These are phyloP conservation scores for Leptographium radiaticola DNA, from an alignment of 2,329 filamentous ascomycete species.

Conservation along the genomic window DNA sequence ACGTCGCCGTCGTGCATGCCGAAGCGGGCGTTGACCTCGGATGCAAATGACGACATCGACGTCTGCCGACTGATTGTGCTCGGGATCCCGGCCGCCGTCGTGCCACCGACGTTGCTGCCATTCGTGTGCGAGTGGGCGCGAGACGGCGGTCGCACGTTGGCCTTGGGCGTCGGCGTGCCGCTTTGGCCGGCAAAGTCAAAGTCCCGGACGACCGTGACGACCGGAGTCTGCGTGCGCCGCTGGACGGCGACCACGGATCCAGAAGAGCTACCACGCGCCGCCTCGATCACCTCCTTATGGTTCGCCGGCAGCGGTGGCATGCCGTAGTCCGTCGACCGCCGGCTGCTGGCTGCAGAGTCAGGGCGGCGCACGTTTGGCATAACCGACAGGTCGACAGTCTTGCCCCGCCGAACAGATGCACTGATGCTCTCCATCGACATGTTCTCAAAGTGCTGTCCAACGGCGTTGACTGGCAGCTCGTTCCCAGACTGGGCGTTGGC, in stretches of 20 bases:
- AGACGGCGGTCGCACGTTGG: conserved; percentile 30
- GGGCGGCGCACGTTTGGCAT: conserved; percentile 38
- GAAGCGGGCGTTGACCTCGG: conserved; percentile 85
- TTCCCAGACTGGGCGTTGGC: conserved; percentile 27
- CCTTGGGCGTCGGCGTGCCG: conserved; percentile 47
- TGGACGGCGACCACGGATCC: conserved; percentile 12
- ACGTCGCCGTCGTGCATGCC: conserved; percentile 49
- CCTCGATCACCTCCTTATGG: conserved; percentile 74
- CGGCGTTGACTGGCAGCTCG: not conserved
- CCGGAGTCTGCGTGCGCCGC: conserved; percentile 7
- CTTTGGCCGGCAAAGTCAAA: not conserved
- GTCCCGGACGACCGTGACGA: not conserved
- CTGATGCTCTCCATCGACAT: conserved; percentile 37
- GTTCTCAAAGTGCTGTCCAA: conserved; percentile 20
- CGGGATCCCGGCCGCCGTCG: not conserved
- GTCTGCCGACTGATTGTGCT: conserved; percentile 46
- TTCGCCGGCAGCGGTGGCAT: conserved; percentile 68
- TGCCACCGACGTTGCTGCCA: conserved; percentile 3
- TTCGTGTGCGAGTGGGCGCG: conserved; percentile 20
- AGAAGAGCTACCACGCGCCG: conserved; percentile 49
- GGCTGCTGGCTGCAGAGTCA: conserved; percentile 58
- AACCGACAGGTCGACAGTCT: conserved; percentile 18
- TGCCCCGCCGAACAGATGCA: conserved; percentile 27
- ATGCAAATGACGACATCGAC: conserved; percentile 89
- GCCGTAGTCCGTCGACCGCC: conserved; percentile 21